A percentile compares a stretch with the other conserved stretches of the same genome.
Evolutionary conservation across 2,329 filamentous ascomycete genomes (phyloP).

Genomic region (Exophiala calicioides): DNA sequence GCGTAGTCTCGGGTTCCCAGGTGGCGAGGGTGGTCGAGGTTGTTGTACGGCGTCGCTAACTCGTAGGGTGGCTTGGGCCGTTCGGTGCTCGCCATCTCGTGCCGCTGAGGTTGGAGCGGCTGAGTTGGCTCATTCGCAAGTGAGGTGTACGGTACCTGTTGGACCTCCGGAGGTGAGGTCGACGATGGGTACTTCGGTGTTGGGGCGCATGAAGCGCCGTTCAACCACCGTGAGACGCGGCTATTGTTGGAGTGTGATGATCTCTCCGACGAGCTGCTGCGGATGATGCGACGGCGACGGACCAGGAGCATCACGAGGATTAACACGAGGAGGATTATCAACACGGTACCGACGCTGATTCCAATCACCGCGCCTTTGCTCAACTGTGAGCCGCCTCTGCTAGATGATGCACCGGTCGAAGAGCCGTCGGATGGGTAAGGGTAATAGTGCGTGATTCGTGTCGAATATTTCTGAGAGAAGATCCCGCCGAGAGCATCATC

Average conservation of each 20-base stretch:
- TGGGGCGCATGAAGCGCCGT: constrained; percentile 20
- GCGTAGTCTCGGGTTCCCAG: constrained; percentile 24
- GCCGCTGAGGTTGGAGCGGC: constrained; percentile 15
- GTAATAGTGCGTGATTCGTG: constrained; percentile 59
- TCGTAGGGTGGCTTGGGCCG: constrained; percentile 27
- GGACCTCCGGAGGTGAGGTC: constrained; percentile 11
- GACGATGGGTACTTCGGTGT: constrained; percentile 9
- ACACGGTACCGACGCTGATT: constrained; percentile 61
- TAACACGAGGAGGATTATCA: constrained; percentile 57
- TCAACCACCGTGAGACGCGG: constrained; percentile 23
- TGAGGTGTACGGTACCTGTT: constrained; percentile 11
- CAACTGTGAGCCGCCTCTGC: constrained; percentile 10
- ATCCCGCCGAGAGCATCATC: constrained; percentile 50
- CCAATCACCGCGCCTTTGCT: constrained; percentile 60
- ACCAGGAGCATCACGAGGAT: constrained; percentile 57
- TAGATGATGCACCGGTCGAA: constrained; percentile 20
- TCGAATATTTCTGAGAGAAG: constrained; percentile 59
- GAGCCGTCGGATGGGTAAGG: constrained; percentile 52
- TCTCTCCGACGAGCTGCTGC: constrained; percentile 23
- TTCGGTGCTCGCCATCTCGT: constrained; percentile 28
- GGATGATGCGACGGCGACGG: constrained; percentile 40
- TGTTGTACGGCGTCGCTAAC: constrained; percentile 27
- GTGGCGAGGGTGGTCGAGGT: constrained; percentile 20
- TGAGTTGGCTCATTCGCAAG: constrained; percentile 14
- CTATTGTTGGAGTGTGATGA: constrained; percentile 22